Base-by-base conservation (phyloP, 768 basidiomycete genomes). In the Gymnopilus junonius region DNA sequence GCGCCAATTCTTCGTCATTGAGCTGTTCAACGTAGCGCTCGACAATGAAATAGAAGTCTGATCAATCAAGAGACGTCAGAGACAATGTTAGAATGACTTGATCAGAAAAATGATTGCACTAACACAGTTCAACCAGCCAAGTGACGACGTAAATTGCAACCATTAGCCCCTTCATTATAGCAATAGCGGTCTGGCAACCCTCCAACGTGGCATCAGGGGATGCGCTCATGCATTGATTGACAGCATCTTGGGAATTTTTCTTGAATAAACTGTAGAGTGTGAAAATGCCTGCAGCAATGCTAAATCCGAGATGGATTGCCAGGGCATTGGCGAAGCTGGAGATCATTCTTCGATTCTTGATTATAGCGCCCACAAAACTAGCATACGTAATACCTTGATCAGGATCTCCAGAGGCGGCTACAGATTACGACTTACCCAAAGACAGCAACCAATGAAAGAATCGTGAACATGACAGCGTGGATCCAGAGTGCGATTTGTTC, bases 51-150 rank as follows among this genome's bases (percentile, higher is more conserved):
- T 80, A 84, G 2, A 80, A 82, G 65, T 83, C 86, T 88, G 61
- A 25, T 60, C 14, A 50, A 50, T 58, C 29, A 45, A 63, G 40
- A 40, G 32, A 59, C 15, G 55, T 61, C 23, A 63, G 58, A 10
- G 32, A 5, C 32, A 45, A 42, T 31, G 37, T 17, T 40, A 32
- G 21, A 15, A 34, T 31, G 14, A 51, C 43, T 15, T 59, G 21
- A 35, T 53, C 12, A 14, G n/a, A 74, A 27, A 46, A 40, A 27
- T 46, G 56, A 46, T 57, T 27, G 5, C 10, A 82, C 85, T 56
- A 64, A 87, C 87, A 87, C 45, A 87, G 77, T 66, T 83, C 78
- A 59, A 87, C 64, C 53, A 86, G 68, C 85, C 86, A 87, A 58
- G 81, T 78, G 20, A 86, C 25, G 40, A 83, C 73, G 66, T 83